These are phyloP conservation scores for Iodosphaeria phyllophila DNA, from an alignment of 2,329 filamentous ascomycete genomes.

Conservation along the genomic window DNA sequence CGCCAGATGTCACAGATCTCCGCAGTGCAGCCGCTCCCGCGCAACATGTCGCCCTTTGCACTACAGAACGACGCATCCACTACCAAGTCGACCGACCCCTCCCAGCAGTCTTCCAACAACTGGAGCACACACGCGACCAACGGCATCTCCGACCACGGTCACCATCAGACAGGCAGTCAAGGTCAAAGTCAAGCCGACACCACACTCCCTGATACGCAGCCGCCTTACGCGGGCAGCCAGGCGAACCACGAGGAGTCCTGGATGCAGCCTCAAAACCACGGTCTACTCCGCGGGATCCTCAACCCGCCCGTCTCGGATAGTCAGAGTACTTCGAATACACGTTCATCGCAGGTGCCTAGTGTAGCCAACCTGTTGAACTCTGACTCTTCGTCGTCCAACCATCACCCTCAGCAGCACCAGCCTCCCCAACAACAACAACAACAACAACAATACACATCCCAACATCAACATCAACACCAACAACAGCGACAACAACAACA, in stretches of 20 bases:
- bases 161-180: too few species aligned
- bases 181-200: too few species aligned
- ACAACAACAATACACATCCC: too few species aligned
- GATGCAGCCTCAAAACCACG: slow-evolving; percentile 39
- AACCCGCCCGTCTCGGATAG: slow-evolving; percentile 16
- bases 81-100: slow-evolving; percentile 71
- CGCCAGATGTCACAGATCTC: slow-evolving; percentile 46
- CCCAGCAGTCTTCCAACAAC: slow-evolving; percentile 40
- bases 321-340: too few species aligned
- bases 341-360: slow-evolving; percentile 11
- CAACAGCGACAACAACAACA: slow-evolving; percentile 9
- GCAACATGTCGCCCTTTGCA: slow-evolving; percentile 37
- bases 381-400: slow-evolving; percentile 17
- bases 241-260: slow-evolving; percentile 34
- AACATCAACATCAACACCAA: too few species aligned
- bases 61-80: slow-evolving; percentile 75
- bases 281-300: slow-evolving; percentile 21
- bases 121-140: slow-evolving; percentile 59
- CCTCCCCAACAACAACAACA: slow-evolving; percentile 7
- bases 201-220: slow-evolving; percentile 39
- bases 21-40: slow-evolving; percentile 35
- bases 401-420: slow-evolving; percentile 11
- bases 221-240: slow-evolving; percentile 20
- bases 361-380: slow-evolving; percentile 21
- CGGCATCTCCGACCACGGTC: slow-evolving; percentile 26